A percentile compares a stretch with the other conserved stretches of the same genome.
Conservation (phyloP, 257 asterid species). For the Solanum stenotomum region DNA sequence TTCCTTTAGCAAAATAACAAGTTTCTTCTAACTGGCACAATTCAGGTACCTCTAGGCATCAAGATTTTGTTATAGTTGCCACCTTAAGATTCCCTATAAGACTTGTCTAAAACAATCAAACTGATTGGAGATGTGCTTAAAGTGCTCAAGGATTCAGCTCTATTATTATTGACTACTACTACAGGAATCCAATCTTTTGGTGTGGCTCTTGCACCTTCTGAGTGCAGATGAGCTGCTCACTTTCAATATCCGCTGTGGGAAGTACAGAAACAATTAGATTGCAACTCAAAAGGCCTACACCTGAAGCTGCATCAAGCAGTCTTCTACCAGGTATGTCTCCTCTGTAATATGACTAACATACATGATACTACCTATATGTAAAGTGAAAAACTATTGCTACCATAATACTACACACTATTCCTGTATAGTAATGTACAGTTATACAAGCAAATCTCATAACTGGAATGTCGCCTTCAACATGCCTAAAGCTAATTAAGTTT, state of each 20-base stretch:
- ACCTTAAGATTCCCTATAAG: background rate
- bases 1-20: background rate
- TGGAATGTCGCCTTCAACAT: background rate
- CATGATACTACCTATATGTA: background rate
- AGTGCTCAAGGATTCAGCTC: background rate
- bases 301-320: background rate
- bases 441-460: background rate
- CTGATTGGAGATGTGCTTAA: background rate
- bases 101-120: background rate
- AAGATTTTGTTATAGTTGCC: background rate
- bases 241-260: background rate
- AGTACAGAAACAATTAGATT: background rate
- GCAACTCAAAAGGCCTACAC: background rate
- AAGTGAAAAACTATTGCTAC: background rate
- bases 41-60: background rate
- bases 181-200: background rate
- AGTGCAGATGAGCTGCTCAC: background rate
- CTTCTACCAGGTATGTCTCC: background rate
- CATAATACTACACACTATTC: background rate
- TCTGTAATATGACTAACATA: background rate
- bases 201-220: background rate
- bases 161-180: background rate
- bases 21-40: background rate
- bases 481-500: background rate
- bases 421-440: background rate